A percentile compares a stretch with the other conserved stretches of the same genome.
Conservation (phyloP, 208 protist species). For the Leishmania lainsoni region DNA sequence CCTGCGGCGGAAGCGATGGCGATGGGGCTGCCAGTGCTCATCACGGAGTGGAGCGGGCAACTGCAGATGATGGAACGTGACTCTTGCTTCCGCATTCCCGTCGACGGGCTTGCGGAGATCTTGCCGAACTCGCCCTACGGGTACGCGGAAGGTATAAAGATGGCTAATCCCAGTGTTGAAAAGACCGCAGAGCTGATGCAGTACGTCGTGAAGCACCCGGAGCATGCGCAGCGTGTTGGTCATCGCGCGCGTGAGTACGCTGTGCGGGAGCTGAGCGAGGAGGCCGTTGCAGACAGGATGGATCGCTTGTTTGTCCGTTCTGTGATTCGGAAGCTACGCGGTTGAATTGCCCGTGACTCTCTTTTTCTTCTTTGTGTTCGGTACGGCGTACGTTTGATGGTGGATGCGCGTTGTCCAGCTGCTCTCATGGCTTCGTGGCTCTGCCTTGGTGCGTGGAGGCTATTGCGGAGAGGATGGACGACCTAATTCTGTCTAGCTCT, state of each 20-base stretch:
- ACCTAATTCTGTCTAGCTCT: no score
- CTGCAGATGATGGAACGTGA: slow-evolving; percentile 36
- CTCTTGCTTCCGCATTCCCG: slow-evolving; percentile 45
- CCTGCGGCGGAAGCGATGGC: slow-evolving; percentile 61
- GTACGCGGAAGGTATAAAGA: slow-evolving; percentile 30
- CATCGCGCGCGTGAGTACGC: slow-evolving; percentile 29
- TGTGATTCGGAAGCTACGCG: not conserved
- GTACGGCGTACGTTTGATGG: no score
- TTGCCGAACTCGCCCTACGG: slow-evolving; percentile 16
- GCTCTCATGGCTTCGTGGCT: no score
- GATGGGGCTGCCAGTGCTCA: slow-evolving; percentile 52
- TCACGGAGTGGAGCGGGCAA: slow-evolving; percentile 46
- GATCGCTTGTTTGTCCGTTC: slow-evolving; percentile 3
- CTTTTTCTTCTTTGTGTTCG: not conserved
- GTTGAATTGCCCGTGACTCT: not conserved
- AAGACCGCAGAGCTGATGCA: slow-evolving; percentile 36
- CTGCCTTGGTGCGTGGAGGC: no score
- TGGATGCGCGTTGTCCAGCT: no score
- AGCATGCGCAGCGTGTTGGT: slow-evolving; percentile 37
- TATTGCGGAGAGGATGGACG: no score
- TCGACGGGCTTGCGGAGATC: slow-evolving; percentile 55
- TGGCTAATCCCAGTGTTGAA: slow-evolving; percentile 38
- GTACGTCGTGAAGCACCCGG: slow-evolving; percentile 37
- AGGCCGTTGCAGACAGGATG: slow-evolving; percentile 48
- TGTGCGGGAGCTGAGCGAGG: slow-evolving; percentile 35